Base-by-base conservation (phyloP, 78 protist species). In the Speleostelium caveatum region DNA sequence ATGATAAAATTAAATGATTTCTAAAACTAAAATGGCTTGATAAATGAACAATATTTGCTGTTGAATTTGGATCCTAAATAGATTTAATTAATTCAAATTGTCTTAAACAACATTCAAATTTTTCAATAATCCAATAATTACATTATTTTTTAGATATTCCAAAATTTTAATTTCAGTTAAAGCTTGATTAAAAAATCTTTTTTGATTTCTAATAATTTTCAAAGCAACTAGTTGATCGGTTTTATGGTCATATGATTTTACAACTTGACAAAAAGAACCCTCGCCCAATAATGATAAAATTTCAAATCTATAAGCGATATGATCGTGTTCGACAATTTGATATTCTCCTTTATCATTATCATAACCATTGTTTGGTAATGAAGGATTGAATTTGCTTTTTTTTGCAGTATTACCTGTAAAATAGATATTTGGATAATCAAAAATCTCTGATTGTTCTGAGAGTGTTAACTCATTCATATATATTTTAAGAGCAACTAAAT, bases 261-360 rank as follows among this genome's bases (percentile, higher is more conserved):
- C 97, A 0, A 97, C 99, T 53, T 95, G 97, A 32, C 99, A 98
- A 62, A 98, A 98, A 12, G 96, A 86, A 39, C 99, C 99, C 72
- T 95, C 93, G 14, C 99, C 99, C 7, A 97, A 55, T 22, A 75
- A 97, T 94, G 85, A 98, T 53, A 96, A 19, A 8, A 98, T 22
- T 66, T 97, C 98, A 75, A 94, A 98, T 5, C 99, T 75, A 68
- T 94, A 97, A 7, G 75, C 87, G 3, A 98, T 30, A 73, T 97
- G 99, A 63, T 97, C 99, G 67, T 96, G 96, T 67, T 49, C 32
- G 7, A 86, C 86, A 8, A 90, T 5, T 33, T 55, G 59, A 66
- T 97, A 97, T 71, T 97, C 98, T 12, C 99, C 99, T 3, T 85
- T 14, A 12, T 96, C 97, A 51, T 96, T 98, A 68, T 97, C 99